Percentiles rank a stretch among this genome's conserved stretches.
Evolutionary conservation across 441 rosid species (phyloP).

Genomic region (Pelargonium cotyledonis): DNA sequence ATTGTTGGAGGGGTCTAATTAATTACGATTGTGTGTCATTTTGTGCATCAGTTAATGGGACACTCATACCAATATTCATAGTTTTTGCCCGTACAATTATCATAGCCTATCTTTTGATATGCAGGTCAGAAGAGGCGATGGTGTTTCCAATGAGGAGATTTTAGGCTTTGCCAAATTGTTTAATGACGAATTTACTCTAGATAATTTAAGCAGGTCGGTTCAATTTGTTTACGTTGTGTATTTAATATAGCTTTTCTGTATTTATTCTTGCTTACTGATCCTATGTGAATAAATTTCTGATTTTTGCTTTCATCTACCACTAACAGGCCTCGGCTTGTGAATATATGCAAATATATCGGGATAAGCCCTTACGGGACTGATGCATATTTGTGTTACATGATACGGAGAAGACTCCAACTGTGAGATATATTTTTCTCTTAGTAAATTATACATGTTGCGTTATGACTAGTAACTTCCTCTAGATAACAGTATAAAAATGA

Average conservation of each 20-base stretch:
- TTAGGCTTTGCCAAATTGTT: constrained; percentile 77
- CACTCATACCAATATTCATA: neutral
- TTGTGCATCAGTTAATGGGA: neutral
- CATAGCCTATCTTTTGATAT: neutral
- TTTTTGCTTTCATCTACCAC: constrained; percentile 19
- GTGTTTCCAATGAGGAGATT: constrained; percentile 65
- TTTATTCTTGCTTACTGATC: constrained; percentile 9
- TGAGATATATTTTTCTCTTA: constrained; percentile 20
- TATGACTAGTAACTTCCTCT: neutral
- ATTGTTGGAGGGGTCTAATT: too few relatives aligned
- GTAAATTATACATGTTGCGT: neutral
- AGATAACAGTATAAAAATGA: neutral
- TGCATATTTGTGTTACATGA: constrained; percentile 79
- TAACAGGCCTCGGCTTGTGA: constrained; percentile 67
- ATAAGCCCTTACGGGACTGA: constrained; percentile 82
- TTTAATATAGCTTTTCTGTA: constrained; percentile 14
- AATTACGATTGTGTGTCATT: too few relatives aligned
- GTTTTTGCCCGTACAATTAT: constrained; percentile 12
- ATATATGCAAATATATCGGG: constrained; percentile 86
- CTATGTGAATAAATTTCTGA: constrained; percentile 13
- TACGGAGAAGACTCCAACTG: constrained; percentile 73
- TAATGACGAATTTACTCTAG: constrained; percentile 76
- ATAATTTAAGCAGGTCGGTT: constrained; percentile 65
- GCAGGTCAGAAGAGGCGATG: constrained; percentile 67
- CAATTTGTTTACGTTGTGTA: constrained; percentile 14